These are phyloP conservation scores for Ceratobasidium sp. DNA, from an alignment of 1,284 basidiomycete species.

Conservation along the genomic window DNA sequence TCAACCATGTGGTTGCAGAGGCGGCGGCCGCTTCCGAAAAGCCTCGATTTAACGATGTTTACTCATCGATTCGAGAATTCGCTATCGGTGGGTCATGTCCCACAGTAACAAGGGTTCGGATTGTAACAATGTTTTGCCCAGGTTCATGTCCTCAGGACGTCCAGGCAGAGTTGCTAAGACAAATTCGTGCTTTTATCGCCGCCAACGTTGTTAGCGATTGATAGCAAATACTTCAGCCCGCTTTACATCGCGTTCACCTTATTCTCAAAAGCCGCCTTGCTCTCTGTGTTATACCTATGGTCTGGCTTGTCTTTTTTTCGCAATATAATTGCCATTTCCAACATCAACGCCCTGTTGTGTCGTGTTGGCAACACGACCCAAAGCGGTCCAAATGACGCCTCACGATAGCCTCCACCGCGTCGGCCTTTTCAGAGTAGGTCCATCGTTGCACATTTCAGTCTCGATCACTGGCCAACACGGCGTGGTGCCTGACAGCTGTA, in stretches of 20 bases:
- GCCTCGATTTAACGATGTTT: slow-evolving; percentile 34
- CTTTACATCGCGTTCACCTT: background rate
- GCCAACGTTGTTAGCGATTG: slow-evolving; percentile 24
- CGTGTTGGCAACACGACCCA: slow-evolving; percentile 33
- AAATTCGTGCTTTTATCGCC: slow-evolving; percentile 30
- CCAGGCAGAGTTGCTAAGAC: slow-evolving; percentile 24
- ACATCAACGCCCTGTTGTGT: slow-evolving; percentile 24
- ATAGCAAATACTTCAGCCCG: background rate
- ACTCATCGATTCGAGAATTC: slow-evolving; percentile 22
- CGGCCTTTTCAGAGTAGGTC: slow-evolving; percentile 12
- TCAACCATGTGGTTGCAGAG: slow-evolving; percentile 8
- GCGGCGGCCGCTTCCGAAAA: slow-evolving; percentile 27
- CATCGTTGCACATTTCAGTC: background rate
- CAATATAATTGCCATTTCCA: background rate
- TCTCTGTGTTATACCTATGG: background rate
- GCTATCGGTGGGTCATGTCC: slow-evolving; percentile 14
- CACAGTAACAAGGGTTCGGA: background rate
- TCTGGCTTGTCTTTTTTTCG: background rate
- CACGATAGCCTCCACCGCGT: slow-evolving; percentile 22
- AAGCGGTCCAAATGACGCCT: slow-evolving; percentile 39
- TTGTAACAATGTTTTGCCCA: background rate
- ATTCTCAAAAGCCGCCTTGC: background rate
- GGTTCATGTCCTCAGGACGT: slow-evolving; percentile 34
- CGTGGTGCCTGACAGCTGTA: slow-evolving; percentile 1
- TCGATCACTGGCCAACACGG: background rate